phyloP scores from a whole-genome alignment of 495 filamentous ascomycete species.

The Lineolata rhizophorae region DNA sequence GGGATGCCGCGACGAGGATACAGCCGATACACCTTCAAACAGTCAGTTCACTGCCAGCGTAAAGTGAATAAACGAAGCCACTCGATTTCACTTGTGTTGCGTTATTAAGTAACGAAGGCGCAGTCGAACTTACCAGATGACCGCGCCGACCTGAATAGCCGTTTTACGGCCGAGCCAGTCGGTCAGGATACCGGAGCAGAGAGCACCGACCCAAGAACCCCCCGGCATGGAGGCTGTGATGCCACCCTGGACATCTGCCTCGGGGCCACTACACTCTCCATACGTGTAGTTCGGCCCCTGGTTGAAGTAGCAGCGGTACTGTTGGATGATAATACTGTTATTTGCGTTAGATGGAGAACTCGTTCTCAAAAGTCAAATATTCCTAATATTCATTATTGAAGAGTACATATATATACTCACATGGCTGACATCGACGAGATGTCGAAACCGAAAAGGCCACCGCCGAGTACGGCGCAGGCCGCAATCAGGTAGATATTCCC shows the following conservation, averaged over 20 bases:
- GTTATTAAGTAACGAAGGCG: neutral
- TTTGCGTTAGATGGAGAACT: constrained; percentile 31
- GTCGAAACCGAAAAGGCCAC: constrained; percentile 66
- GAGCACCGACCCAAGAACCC: constrained; percentile 41
- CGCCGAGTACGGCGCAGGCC: constrained; percentile 53
- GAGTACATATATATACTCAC: constrained; percentile 55
- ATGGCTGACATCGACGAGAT: constrained; percentile 59
- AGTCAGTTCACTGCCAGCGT: constrained; percentile 40
- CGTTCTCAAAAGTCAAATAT: constrained; percentile 18
- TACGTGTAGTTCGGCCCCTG: constrained; percentile 31
- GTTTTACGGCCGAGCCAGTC: constrained; percentile 50
- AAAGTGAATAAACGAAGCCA: too few species aligned
- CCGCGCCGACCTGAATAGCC: constrained; percentile 37
- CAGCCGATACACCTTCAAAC: constrained; percentile 46
- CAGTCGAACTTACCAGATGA: constrained; percentile 33
- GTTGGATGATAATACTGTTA: constrained; percentile 34
- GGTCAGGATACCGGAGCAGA: constrained; percentile 40
- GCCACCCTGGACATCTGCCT: constrained; percentile 30
- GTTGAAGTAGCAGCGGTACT: constrained; percentile 46
- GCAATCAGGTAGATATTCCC: constrained; percentile 58
- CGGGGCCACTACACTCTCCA: neutral
- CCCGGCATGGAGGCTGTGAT: constrained; percentile 40
- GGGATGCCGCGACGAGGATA: constrained; percentile 49
- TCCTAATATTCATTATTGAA: neutral
- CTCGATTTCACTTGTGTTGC: too few species aligned